Percentiles rank a stretch among this genome's conserved stretches.
These are phyloP conservation scores for Daldinia sp. DNA, from an alignment of 2,329 filamentous ascomycete species.

Conservation along the genomic window DNA sequence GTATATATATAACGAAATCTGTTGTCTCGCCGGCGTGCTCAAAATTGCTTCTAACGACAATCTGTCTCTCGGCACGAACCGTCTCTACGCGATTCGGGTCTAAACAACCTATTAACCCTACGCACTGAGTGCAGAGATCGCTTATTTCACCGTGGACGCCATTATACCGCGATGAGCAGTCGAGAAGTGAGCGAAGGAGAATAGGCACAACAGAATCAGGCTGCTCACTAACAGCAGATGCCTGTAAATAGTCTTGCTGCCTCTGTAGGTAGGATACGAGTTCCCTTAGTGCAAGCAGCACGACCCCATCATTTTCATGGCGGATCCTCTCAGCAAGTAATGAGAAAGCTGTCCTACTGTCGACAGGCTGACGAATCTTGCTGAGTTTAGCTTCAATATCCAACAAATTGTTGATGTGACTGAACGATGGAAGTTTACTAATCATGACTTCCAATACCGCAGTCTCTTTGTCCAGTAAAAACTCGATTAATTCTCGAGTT, in stretches of 20 bases:
- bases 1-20: slow-evolving; percentile 85
- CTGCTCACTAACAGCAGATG: slow-evolving; percentile 84
- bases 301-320: slow-evolving; percentile 88
- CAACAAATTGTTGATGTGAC: slow-evolving; percentile 74
- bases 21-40: slow-evolving; percentile 80
- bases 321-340: slow-evolving; percentile 79
- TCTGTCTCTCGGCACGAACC: slow-evolving; percentile 80
- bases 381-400: slow-evolving; percentile 75
- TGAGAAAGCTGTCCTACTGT: slow-evolving; percentile 73
- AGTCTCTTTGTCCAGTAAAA: slow-evolving; percentile 73
- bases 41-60: slow-evolving; percentile 91
- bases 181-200: slow-evolving; percentile 82
- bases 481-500: slow-evolving; percentile 72
- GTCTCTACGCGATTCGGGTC: slow-evolving; percentile 91
- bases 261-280: slow-evolving; percentile 77
- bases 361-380: slow-evolving; percentile 73
- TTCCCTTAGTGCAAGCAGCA: slow-evolving; percentile 83
- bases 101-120: slow-evolving; percentile 90
- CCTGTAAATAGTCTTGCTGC: slow-evolving; percentile 83
- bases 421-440: slow-evolving; percentile 81
- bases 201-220: slow-evolving; percentile 79
- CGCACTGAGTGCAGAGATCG: slow-evolving; percentile 79
- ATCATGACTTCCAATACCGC: slow-evolving; percentile 74
- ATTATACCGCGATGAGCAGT: slow-evolving; percentile 86
- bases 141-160: slow-evolving; percentile 75